Conservation (phyloP, 2,329 filamentous ascomycete genomes). For the Colletotrichum tropicale region DNA sequence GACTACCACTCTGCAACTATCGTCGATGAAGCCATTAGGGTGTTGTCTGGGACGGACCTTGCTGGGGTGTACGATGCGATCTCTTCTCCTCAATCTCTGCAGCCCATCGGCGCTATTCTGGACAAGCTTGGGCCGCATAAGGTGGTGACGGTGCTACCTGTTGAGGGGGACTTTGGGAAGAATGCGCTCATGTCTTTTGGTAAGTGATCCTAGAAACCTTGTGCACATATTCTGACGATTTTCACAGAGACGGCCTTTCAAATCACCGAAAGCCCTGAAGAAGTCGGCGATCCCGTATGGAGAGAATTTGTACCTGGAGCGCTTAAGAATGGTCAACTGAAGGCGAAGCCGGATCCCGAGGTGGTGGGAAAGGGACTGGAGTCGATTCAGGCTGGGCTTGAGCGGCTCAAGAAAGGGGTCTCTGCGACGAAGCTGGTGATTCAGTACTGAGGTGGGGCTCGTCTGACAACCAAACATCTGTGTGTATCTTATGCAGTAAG, state of each 20-base stretch:
- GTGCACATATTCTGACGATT: rapidly evolving
- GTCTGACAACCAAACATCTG: not conserved
- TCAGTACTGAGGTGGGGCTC: not conserved
- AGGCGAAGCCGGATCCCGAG: not conserved
- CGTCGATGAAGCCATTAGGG: constrained; percentile 21
- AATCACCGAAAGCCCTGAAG: not conserved
- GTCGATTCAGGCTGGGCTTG: not conserved
- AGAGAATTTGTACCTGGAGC: not conserved
- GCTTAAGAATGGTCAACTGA: not conserved
- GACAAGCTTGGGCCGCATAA: not conserved
- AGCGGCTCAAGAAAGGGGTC: not conserved
- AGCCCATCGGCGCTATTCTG: not conserved
- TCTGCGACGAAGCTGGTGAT: not conserved
- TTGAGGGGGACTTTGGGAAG: not conserved
- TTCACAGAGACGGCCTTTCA: not conserved
- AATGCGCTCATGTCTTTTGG: not conserved
- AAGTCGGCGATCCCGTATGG: not conserved
- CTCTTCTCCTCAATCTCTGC: not conserved
- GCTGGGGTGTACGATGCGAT: not conserved
- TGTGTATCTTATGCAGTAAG: not conserved
- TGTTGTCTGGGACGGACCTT: not conserved
- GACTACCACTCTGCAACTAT: constrained; percentile 43
- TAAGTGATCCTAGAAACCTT: rapidly evolving
- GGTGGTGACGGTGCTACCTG: not conserved
- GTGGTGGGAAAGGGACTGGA: not conserved